Evolutionary conservation across 345 rosid genomes (phyloP), one percentile per base, ranked within the genome.

Genomic region (Gossypium longicalyx): DNA sequence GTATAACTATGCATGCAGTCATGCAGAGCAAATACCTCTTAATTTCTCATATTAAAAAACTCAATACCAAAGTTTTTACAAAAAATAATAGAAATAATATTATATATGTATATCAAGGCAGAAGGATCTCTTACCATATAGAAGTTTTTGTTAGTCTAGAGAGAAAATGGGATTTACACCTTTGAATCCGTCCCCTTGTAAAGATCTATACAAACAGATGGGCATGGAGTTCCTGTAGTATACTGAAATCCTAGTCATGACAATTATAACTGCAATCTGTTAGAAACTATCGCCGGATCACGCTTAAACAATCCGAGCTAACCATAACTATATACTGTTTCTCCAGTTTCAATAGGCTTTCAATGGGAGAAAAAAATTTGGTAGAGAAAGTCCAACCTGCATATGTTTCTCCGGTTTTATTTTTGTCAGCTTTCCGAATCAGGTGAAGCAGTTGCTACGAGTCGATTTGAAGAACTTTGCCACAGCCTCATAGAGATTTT

Each of bases 401-500:
- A 59, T n/a, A 69, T 52, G 20, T 34, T 76, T 53, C 25, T 38
- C 23, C 29, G 4, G 23, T 44, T 52, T 9, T 11, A 61, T 20
- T 41, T 49, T 56, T 62, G 64, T 34, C 52, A n/a, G 25, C 67
- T 49, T 63, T 20, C 67, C 0, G 19, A 44, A 59, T 12, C 48
- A 73, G 17, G 12, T 3, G 54, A 44, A 49, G 7, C 19, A 11
- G 22, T 17, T 23, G 43, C 51, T 69, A 77, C 11, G 86, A 77
- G 71, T 73, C 81, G 82, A 62, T 78, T 82, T 81, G 82, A 95
- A 91, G 90, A 92, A 93, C 80, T 84, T 88, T 76, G 98, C 85
- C 11, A 93, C 92, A 5, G 91, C 96, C 80, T 86, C 90, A 58
- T 90, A 93, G 12, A 95, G 96, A 79, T 89, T 95, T 81, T 91